Base-by-base conservation (phyloP, 352 stramenopile species). In the Phytopythium vexans region DNA sequence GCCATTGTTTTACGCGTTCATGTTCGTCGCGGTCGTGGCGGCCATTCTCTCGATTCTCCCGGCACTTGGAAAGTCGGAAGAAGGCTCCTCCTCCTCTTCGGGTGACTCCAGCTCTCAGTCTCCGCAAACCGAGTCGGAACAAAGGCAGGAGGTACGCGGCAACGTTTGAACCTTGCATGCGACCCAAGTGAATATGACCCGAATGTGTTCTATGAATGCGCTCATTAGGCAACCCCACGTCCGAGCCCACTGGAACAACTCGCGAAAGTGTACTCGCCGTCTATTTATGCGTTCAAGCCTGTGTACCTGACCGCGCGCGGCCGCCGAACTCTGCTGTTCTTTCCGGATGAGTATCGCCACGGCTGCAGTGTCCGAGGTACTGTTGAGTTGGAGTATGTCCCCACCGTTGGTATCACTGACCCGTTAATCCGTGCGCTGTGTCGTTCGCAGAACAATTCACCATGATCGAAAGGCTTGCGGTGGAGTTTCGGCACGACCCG, bases 181-280 rank as follows among this genome's bases (percentile, higher is more conserved):
- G 12, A 12, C 41, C 34, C 10, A 47, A 6, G 16, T 4, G 16
- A 7, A 15, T 35, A 21, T 47, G 15, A 21, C 21, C 3, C 16
- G 21, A 27, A 27, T 27, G 21, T 27, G 21, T 27, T 27, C 21
- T 27, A 27, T 27, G 21, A 27, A 16, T 41, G 15, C 35, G 21
- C 53, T 27, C 16, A 48, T 15, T 14, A 73, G 58, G 49, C 66
- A 32, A 4, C 32, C 8, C 58, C 49, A 21, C 54, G 47, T 31
- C 8, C 52, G 12, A 83, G 64, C 59, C 61, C 73, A 7, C 64
- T 89, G 33, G 52, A 55, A 21, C 74, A 86, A 47, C 39, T 92
- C 27, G 79, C 79, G 0, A 86, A 83, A 16, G 69, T 88, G 36
- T 88, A 89, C 53, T 70, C 79, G 10, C 82, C 82, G 44, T 92